These are phyloP conservation scores for Fragilaria crotonensis DNA, from an alignment of 108 stramenopile genomes.

Conservation along the genomic window DNA sequence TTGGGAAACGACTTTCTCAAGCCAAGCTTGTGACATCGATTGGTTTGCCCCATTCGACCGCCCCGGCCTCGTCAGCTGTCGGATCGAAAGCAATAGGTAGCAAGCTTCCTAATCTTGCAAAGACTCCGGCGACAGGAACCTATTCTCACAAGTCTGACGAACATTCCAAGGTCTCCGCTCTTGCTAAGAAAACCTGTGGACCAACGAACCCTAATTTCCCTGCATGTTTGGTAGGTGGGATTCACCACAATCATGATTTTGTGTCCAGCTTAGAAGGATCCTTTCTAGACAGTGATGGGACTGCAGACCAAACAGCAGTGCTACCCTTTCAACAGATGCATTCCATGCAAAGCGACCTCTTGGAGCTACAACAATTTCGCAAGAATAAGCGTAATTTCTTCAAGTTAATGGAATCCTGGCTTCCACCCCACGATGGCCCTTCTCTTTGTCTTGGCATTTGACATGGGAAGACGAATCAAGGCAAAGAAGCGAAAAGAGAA, in stretches of 20 bases:
- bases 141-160: too few relatives aligned
- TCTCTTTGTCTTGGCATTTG: conserved; percentile 78
- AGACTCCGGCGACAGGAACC: too few relatives aligned
- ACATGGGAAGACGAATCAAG: conserved; percentile 62
- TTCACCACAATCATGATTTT: conserved; percentile 3
- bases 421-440: conserved; percentile 71
- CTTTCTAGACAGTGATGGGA: too few relatives aligned
- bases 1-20: conserved; percentile 30
- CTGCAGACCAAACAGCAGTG: too few relatives aligned
- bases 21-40: background rate
- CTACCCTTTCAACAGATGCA: too few relatives aligned
- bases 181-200: conserved; percentile 9
- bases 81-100: background rate
- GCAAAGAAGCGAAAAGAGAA: conserved; percentile 22
- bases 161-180: too few relatives aligned
- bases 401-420: conserved; percentile 72
- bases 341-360: too few relatives aligned
- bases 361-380: background rate
- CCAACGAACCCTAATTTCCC: conserved; percentile 24
- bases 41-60: conserved; percentile 22
- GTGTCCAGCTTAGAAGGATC: too few relatives aligned
- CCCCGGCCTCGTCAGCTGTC: conserved; percentile 10
- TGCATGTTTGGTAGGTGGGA: conserved; percentile 16
- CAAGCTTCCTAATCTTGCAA: background rate
- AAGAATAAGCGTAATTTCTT: conserved; percentile 12